Evolutionary conservation across 2,329 filamentous ascomycete genomes (phyloP).

Genomic region (Aspergillus tamarii): DNA sequence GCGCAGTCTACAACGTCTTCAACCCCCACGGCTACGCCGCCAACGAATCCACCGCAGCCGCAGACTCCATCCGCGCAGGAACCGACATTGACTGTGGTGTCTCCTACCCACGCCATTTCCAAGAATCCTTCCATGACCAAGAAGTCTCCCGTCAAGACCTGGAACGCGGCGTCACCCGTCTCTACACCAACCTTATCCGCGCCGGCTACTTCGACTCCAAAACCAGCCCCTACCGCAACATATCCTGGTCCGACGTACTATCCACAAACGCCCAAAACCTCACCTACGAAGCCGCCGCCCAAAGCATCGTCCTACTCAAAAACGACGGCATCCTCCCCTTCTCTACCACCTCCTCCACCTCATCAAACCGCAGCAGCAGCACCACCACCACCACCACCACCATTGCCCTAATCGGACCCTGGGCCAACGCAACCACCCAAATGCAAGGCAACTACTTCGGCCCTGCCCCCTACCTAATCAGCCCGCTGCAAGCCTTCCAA

Average conservation of each 20-base stretch:
- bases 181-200: conserved; percentile 54
- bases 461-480: conserved; percentile 58
- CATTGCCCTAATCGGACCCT: conserved; percentile 61
- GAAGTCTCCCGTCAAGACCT: conserved; percentile 51
- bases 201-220: conserved; percentile 58
- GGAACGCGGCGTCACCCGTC: conserved; percentile 51
- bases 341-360: conserved; percentile 15
- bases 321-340: conserved; percentile 56
- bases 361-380: conserved; percentile 26
- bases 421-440: conserved; percentile 60
- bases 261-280: conserved; percentile 58
- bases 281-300: conserved; percentile 56
- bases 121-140: conserved; percentile 47
- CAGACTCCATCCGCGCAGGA: conserved; percentile 54
- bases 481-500: conserved; percentile 57
- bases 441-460: conserved; percentile 65
- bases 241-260: conserved; percentile 61
- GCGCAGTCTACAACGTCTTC: conserved; percentile 63
- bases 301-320: conserved; percentile 55
- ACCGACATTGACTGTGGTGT: conserved; percentile 59
- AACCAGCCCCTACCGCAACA: conserved; percentile 50
- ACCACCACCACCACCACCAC: conserved; percentile 38
- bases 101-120: conserved; percentile 51
- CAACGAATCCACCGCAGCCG: conserved; percentile 51
- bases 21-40: conserved; percentile 54